Conservation (phyloP, 768 basidiomycete genomes). For the Lactarius hatsudake region DNA sequence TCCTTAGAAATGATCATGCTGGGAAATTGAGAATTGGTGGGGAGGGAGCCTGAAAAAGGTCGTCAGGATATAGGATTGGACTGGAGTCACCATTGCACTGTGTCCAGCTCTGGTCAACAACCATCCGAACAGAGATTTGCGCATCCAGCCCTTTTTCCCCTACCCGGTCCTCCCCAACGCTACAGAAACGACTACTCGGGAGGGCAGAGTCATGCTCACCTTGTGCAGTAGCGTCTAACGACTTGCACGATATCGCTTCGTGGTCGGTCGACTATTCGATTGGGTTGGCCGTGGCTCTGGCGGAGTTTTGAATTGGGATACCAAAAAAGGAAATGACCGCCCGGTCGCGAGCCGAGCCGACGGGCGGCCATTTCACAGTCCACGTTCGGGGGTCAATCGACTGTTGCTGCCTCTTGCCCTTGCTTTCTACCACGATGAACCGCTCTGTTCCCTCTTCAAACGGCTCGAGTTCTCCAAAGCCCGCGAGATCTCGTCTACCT, state of each 20-base stretch:
- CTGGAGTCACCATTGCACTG: conserved; percentile 40
- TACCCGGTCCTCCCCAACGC: conserved; percentile 17
- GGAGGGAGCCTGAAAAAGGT: conserved; percentile 34
- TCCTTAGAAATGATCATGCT: conserved; percentile 97
- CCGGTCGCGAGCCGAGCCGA: background rate
- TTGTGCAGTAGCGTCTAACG: background rate
- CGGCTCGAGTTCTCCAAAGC: conserved; percentile 11
- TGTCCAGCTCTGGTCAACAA: conserved; percentile 32
- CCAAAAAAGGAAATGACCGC: conserved; percentile 1
- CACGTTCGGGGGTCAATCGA: background rate
- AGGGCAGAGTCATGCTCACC: conserved; percentile 6
- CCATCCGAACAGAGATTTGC: conserved; percentile 32
- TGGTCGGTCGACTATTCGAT: background rate
- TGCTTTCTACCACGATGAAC: background rate
- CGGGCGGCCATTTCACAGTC: background rate
- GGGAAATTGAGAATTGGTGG: conserved; percentile 33
- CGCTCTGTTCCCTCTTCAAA: background rate
- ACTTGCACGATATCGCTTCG: background rate
- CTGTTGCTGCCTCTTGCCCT: background rate
- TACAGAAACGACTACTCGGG: background rate
- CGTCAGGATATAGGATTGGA: conserved; percentile 19
- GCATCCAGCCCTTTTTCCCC: conserved; percentile 37
- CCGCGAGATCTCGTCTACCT: conserved; percentile 18
- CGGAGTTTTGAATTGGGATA: conserved; percentile 10
- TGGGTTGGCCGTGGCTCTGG: background rate